These are phyloP conservation scores for Ustilago tritici DNA, from an alignment of 1,284 basidiomycete species.

Conservation along the genomic window DNA sequence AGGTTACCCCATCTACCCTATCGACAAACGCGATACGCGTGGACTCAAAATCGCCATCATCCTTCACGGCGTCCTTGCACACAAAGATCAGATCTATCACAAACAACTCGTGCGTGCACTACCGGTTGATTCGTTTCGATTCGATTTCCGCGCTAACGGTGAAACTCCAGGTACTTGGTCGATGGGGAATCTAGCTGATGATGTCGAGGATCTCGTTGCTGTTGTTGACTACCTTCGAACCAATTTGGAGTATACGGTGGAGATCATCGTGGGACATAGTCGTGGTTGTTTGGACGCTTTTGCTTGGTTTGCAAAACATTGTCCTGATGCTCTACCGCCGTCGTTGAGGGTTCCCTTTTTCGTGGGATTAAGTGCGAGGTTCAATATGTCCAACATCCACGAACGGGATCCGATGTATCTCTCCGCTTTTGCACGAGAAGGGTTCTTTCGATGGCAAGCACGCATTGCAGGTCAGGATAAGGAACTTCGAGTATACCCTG, in stretches of 20 bases:
- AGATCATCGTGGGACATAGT: conserved; percentile 43
- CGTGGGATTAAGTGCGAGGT: conserved; percentile 42
- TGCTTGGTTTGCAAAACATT: conserved; percentile 49
- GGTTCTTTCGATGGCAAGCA: conserved; percentile 56
- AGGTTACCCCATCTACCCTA: conserved; percentile 30
- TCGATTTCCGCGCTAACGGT: conserved; percentile 77
- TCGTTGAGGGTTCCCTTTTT: conserved; percentile 74
- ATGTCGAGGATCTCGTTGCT: conserved; percentile 44
- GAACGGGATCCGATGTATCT: conserved; percentile 47
- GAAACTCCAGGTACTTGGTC: conserved; percentile 48
- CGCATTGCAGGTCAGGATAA: conserved; percentile 51
- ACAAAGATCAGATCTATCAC: conserved; percentile 80
- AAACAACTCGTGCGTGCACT: conserved; percentile 78
- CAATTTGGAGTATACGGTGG: conserved; percentile 34
- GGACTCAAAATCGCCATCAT: conserved; percentile 56
- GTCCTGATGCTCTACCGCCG: conserved; percentile 28
- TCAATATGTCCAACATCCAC: conserved; percentile 57
- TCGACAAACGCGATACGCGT: conserved; percentile 35
- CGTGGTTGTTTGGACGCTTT: conserved; percentile 42
- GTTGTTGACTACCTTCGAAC: conserved; percentile 39
- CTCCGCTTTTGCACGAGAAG: conserved; percentile 48
- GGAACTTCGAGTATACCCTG: conserved; percentile 47
- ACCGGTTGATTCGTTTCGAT: conserved; percentile 82
- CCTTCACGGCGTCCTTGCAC: conserved; percentile 59
- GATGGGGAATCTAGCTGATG: conserved; percentile 41